These are phyloP conservation scores for Starmerella vitae DNA, from an alignment of 805 yeast species.

Conservation along the genomic window DNA sequence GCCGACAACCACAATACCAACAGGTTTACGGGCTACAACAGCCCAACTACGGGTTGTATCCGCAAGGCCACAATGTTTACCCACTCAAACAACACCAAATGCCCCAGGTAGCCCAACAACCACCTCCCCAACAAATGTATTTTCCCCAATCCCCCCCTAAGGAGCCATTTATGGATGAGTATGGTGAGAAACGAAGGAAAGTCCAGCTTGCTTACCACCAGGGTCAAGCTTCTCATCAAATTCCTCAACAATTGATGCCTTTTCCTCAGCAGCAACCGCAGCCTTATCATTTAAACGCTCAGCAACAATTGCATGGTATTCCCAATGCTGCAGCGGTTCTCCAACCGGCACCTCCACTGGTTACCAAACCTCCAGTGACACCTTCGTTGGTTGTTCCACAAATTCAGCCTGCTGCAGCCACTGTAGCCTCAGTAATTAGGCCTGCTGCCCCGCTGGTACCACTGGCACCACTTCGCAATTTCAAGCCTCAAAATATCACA, in stretches of 20 bases:
- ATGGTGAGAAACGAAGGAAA: constrained; percentile 16
- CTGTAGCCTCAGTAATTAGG: not conserved
- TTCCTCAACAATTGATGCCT: constrained; percentile 7
- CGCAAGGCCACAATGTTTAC: too few relatives aligned
- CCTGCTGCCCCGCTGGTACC: not conserved
- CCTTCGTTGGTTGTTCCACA: constrained; percentile 1
- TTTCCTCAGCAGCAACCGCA: constrained; percentile 9
- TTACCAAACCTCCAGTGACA: not conserved
- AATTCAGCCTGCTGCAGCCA: not conserved
- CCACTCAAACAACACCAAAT: too few relatives aligned
- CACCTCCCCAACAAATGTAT: too few relatives aligned
- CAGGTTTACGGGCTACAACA: too few relatives aligned
- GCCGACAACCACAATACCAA: too few relatives aligned
- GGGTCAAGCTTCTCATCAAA: constrained; percentile 9
- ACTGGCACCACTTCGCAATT: constrained; percentile 3
- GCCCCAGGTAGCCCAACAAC: too few relatives aligned
- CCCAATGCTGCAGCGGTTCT: not conserved
- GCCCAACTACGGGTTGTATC: too few relatives aligned
- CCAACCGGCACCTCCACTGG: not conserved
- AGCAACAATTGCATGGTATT: not conserved
- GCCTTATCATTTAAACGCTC: not conserved
- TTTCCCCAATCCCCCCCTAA: constrained; percentile 15
- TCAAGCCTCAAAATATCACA: constrained; percentile 19
- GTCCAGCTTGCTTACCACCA: constrained; percentile 8
- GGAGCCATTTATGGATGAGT: constrained; percentile 10